These are phyloP conservation scores for Hygrophila difformis DNA, from an alignment of 257 asterid genomes.

Conservation along the genomic window DNA sequence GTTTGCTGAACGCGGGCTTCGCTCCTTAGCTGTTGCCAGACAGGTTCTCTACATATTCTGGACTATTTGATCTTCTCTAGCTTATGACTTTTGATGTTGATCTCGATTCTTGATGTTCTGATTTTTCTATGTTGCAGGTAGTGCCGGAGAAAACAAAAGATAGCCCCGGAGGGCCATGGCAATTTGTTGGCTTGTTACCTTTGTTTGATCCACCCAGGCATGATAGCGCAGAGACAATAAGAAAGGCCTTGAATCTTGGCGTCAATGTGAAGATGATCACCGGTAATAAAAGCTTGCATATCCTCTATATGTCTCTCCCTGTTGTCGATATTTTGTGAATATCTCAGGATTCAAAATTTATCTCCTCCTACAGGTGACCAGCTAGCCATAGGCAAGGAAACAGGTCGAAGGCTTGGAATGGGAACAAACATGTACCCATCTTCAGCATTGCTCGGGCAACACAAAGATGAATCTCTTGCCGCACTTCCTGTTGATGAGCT, in stretches of 20 bases:
- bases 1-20: constrained; percentile 92
- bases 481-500: constrained; percentile 89
- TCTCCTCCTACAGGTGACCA: constrained; percentile 60
- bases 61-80: neutral
- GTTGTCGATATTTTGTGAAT: neutral
- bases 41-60: constrained; percentile 41
- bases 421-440: constrained; percentile 98
- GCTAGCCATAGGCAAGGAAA: constrained; percentile 95
- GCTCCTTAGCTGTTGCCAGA: constrained; percentile 91
- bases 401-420: constrained; percentile 98
- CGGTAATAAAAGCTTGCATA: constrained; percentile 31
- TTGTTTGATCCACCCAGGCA: constrained; percentile 98
- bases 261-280: constrained; percentile 97
- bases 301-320: constrained; percentile 4
- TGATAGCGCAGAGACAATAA: constrained; percentile 97
- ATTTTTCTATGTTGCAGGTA: constrained; percentile 38
- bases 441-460: constrained; percentile 79
- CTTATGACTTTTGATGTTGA: neutral
- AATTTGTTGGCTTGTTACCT: constrained; percentile 78
- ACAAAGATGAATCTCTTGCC: constrained; percentile 87
- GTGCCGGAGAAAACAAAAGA: constrained; percentile 84
- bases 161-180: constrained; percentile 84
- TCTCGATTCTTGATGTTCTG: too few relatives aligned
- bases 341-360: neutral
- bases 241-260: constrained; percentile 88